These are phyloP conservation scores for Mycena sanguinolenta DNA, from an alignment of 768 basidiomycete genomes.

Conservation along the genomic window DNA sequence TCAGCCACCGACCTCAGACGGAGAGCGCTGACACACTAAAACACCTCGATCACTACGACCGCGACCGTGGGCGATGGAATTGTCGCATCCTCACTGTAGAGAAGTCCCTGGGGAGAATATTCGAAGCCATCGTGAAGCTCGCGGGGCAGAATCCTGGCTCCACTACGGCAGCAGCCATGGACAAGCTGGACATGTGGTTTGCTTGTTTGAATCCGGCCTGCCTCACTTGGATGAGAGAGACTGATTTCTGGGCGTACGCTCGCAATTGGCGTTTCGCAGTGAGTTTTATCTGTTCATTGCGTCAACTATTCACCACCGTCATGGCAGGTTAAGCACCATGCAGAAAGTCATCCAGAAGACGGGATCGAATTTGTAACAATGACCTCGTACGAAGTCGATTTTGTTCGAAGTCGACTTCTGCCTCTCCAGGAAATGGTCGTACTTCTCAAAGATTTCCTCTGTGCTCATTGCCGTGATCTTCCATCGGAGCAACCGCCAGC, in stretches of 20 bases:
- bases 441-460: slow-evolving; percentile 14
- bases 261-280: slow-evolving; percentile 19
- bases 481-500: slow-evolving; percentile 9
- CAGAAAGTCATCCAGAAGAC: slow-evolving; percentile 11
- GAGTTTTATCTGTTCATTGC: not conserved
- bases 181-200: slow-evolving; percentile 21
- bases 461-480: slow-evolving; percentile 20
- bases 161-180: slow-evolving; percentile 13
- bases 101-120: slow-evolving; percentile 15
- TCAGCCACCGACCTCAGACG: not conserved
- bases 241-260: slow-evolving; percentile 2
- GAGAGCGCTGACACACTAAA: slow-evolving; percentile 8
- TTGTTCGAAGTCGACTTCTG: too few species aligned
- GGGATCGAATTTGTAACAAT: slow-evolving; percentile 9
- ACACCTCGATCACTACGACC: slow-evolving; percentile 12
- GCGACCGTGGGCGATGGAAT: slow-evolving; percentile 17
- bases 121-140: not conserved
- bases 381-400: slow-evolving; percentile 2
- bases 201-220: slow-evolving; percentile 10
- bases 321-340: slow-evolving; percentile 13
- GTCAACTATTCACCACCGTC: not conserved
- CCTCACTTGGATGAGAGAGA: not conserved
- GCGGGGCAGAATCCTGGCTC: not conserved
- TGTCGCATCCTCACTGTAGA: slow-evolving; percentile 20
- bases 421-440: too few species aligned